phyloP scores from a whole-genome alignment of 2,329 filamentous ascomycete genomes.

The Fusarium pseudocircinatum region DNA sequence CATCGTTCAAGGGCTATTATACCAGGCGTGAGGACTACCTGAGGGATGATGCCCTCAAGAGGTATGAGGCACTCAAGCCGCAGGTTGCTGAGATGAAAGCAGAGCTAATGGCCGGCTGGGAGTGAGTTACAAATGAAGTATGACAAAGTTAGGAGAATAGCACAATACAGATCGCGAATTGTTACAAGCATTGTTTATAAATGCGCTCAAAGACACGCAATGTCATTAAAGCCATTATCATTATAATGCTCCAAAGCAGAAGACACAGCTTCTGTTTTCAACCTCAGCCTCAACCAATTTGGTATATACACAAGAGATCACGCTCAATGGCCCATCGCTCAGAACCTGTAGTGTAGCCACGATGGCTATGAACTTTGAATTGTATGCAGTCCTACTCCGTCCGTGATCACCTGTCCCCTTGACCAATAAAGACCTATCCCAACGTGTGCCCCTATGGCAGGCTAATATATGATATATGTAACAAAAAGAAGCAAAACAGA shows the following conservation, averaged over 20 bases:
- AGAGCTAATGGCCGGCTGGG: slow-evolving; percentile 24
- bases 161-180: background rate
- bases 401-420: slow-evolving; percentile 3
- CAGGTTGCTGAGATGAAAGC: slow-evolving; percentile 30
- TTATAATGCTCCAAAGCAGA: slow-evolving; percentile 22
- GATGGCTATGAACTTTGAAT: slow-evolving; percentile 14
- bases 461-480: slow-evolving; percentile 15
- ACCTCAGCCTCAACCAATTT: slow-evolving; percentile 30
- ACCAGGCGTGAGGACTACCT: slow-evolving; percentile 44
- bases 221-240: slow-evolving; percentile 29
- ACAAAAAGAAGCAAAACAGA: slow-evolving; percentile 17
- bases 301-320: slow-evolving; percentile 34
- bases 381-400: slow-evolving; percentile 23
- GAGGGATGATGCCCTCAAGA: slow-evolving; percentile 46
- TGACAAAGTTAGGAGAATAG: background rate
- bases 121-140: background rate
- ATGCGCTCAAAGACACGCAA: background rate
- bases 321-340: slow-evolving; percentile 25
- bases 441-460: slow-evolving; percentile 4
- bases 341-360: slow-evolving; percentile 5
- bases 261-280: slow-evolving; percentile 38
- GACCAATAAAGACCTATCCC: slow-evolving; percentile 2
- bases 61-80: slow-evolving; percentile 41
- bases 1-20: slow-evolving; percentile 52
- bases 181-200: background rate